Evolutionary conservation across 495 filamentous ascomycete species (phyloP).

Genomic region (Xylaria scruposa): DNA sequence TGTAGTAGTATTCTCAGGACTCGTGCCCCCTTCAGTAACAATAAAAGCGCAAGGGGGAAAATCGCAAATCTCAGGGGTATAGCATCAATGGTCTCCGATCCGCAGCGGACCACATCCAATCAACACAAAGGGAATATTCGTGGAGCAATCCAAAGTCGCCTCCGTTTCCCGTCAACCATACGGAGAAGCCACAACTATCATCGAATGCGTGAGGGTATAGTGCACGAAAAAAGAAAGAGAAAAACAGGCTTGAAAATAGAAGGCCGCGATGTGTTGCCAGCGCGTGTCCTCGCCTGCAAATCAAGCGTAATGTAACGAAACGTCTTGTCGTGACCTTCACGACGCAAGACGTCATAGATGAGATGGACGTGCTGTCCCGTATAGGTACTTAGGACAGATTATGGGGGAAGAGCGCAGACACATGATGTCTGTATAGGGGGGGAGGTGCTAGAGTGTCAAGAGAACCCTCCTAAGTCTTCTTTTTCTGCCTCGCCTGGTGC

Average conservation of each 20-base stretch:
- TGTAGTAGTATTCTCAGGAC: neutral
- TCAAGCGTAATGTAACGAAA: conserved; percentile 26
- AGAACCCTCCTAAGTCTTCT: conserved; percentile 37
- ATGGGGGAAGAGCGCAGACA: conserved; percentile 4
- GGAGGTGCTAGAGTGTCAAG: conserved; percentile 21
- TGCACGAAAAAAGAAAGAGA: conserved; percentile 12
- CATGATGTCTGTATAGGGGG: conserved; percentile 15
- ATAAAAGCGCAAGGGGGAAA: neutral
- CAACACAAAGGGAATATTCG: conserved; percentile 18
- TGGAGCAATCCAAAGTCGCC: conserved; percentile 27
- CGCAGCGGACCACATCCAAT: conserved; percentile 21
- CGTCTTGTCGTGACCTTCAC: conserved; percentile 32
- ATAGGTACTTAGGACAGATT: neutral
- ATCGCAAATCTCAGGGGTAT: neutral
- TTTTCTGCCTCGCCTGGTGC: conserved; percentile 53
- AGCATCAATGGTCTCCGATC: conserved; percentile 7
- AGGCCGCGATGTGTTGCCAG: neutral
- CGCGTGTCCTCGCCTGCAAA: neutral
- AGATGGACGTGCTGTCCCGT: conserved; percentile 18
- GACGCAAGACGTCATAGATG: conserved; percentile 20
- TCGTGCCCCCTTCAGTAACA: conserved; percentile 3
- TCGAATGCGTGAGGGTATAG: conserved; percentile 32
- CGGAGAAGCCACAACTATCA: conserved; percentile 11
- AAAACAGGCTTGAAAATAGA: conserved; percentile 4
- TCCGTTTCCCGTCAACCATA: conserved; percentile 16